These are phyloP conservation scores for Arthromyces matolae DNA, from an alignment of 768 basidiomycete genomes.

Conservation along the genomic window DNA sequence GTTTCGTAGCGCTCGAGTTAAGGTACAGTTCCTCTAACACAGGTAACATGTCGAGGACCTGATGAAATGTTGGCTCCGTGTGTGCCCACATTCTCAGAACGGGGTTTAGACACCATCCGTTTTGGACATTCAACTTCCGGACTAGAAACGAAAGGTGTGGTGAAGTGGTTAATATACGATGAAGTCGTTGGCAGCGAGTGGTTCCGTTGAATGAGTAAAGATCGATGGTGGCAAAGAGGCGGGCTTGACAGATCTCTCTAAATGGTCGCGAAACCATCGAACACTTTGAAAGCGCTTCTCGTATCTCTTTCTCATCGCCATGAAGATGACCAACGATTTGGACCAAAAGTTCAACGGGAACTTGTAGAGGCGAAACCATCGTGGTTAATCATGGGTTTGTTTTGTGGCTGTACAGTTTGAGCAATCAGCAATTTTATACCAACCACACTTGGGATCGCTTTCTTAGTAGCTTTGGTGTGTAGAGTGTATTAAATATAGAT, in stretches of 20 bases:
- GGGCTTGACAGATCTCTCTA: neutral
- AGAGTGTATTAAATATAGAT: conserved; percentile 3
- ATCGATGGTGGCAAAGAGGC: neutral
- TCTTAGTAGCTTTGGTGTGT: neutral
- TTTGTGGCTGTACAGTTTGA: neutral
- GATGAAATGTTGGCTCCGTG: conserved; percentile 2
- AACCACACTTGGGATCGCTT: neutral
- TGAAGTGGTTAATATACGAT: neutral
- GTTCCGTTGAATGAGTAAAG: neutral
- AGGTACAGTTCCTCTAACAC: conserved; percentile 2
- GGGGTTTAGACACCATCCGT: neutral
- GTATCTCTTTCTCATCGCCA: neutral
- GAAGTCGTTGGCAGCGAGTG: neutral
- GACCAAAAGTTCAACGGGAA: no score
- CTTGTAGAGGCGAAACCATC: no score
- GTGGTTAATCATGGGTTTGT: no score
- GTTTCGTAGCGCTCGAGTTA: neutral
- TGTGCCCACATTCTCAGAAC: neutral
- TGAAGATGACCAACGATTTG: neutral
- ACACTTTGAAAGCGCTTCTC: neutral
- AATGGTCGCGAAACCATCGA: conserved; percentile 2
- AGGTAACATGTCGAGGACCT: conserved; percentile 5
- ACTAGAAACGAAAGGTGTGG: conserved; percentile 1
- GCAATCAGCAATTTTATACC: neutral
- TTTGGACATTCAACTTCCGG: conserved; percentile 1